These are phyloP conservation scores for Silene latifolia DNA, from an alignment of 148 eudicot genomes.

Conservation along the genomic window DNA sequence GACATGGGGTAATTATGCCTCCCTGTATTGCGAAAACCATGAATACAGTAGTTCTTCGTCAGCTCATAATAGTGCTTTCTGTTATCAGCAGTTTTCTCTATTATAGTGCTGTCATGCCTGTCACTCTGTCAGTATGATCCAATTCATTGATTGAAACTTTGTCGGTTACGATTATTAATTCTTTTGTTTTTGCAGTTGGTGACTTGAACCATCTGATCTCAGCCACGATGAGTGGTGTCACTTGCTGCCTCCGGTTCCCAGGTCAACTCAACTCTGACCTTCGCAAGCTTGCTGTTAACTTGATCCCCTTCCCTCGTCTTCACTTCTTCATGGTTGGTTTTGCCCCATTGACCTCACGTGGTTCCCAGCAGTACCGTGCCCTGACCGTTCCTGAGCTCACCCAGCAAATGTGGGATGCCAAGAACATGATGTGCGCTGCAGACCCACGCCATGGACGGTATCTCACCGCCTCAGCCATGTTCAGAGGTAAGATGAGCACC, in stretches of 20 bases:
- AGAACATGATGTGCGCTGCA: conserved; percentile 87
- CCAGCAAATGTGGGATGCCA: conserved; percentile 81
- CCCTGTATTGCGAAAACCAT: neutral
- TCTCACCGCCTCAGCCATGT: conserved; percentile 81
- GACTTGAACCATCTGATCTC: conserved; percentile 71
- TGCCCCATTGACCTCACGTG: conserved; percentile 70
- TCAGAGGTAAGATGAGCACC: conserved; percentile 74
- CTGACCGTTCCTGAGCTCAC: conserved; percentile 75
- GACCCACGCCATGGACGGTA: conserved; percentile 77
- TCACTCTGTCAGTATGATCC: neutral
- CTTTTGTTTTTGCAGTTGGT: conserved; percentile 41
- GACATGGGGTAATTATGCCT: neutral
- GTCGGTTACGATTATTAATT: neutral
- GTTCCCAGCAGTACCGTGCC: conserved; percentile 77
- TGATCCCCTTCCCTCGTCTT: conserved; percentile 54
- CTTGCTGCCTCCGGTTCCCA: conserved; percentile 70
- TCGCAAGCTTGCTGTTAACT: conserved; percentile 43
- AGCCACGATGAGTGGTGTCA: conserved; percentile 76
- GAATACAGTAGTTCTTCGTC: neutral
- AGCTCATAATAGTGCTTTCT: neutral
- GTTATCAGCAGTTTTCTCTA: neutral
- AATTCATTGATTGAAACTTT: neutral
- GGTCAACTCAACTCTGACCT: conserved; percentile 60
- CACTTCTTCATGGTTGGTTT: conserved; percentile 82
- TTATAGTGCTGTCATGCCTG: neutral